Evolutionary conservation across 495 filamentous ascomycete genomes (phyloP).

Genomic region (Hamigera avellanea): DNA sequence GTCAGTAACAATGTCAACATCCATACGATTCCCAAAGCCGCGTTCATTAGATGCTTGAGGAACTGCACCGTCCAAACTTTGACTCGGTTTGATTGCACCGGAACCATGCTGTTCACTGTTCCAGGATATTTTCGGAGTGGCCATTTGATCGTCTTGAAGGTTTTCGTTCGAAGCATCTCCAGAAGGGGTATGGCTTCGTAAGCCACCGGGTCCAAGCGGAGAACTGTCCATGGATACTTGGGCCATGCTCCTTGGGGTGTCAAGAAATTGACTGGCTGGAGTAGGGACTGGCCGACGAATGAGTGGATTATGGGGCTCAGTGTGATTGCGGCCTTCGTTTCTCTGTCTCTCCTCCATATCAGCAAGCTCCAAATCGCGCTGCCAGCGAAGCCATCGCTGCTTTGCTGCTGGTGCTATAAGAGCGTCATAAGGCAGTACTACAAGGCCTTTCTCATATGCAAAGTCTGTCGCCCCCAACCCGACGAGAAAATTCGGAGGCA

Average conservation of each 20-base stretch:
- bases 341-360: conserved; percentile 16
- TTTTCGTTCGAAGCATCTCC: no score
- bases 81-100: neutral
- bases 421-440: conserved; percentile 54
- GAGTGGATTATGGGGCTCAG: conserved; percentile 6
- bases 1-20: conserved; percentile 58
- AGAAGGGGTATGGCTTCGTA: neutral
- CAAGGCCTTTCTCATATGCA: conserved; percentile 64
- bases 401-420: conserved; percentile 63
- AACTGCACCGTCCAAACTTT: neutral
- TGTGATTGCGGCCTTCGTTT: conserved; percentile 8
- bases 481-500: conserved; percentile 86
- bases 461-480: conserved; percentile 76
- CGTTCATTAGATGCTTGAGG: neutral
- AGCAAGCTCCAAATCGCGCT: conserved; percentile 53
- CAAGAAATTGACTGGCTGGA: conserved; percentile 8
- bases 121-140: neutral
- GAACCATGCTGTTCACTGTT: neutral
- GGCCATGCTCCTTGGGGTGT: conserved; percentile 3
- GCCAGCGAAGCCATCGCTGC: conserved; percentile 68
- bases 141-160: no score
- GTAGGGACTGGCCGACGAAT: conserved; percentile 9
- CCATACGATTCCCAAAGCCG: neutral
- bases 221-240: neutral
- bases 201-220: no score